Percentiles rank a stretch among this genome's conserved stretches.
These are phyloP conservation scores for Naegleria gruberi DNA, from an alignment of 208 protist species.

Conservation along the genomic window DNA sequence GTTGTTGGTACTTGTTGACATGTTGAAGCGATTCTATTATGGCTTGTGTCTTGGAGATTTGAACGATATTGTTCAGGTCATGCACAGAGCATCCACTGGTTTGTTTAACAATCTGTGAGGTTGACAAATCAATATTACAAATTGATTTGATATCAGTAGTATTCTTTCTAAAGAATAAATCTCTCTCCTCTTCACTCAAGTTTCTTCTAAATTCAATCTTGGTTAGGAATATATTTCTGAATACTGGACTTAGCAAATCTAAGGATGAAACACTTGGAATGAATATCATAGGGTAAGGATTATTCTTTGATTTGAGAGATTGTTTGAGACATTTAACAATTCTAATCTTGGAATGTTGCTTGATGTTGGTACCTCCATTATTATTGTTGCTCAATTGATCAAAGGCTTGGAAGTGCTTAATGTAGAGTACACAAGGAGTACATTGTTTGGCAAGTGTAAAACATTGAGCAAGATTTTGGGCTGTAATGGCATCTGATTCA, in stretches of 20 bases:
- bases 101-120: neutral
- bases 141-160: neutral
- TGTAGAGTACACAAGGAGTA: slow-evolving; percentile 9
- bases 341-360: neutral
- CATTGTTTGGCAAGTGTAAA: neutral
- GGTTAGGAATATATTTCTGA: neutral
- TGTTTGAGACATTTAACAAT: neutral
- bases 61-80: neutral
- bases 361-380: neutral
- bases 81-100: neutral
- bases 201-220: neutral
- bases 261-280: neutral
- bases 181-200: neutral
- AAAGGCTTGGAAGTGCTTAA: neutral
- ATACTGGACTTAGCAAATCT: neutral
- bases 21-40: neutral
- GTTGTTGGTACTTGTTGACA: neutral
- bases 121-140: neutral
- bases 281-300: neutral
- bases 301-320: neutral
- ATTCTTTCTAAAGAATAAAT: neutral
- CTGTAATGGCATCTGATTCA: neutral
- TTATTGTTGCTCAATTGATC: neutral
- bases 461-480: neutral
- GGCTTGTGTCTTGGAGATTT: neutral